Conservation (phyloP, 2,329 filamentous ascomycete genomes). For the Balansia obtecta region DNA sequence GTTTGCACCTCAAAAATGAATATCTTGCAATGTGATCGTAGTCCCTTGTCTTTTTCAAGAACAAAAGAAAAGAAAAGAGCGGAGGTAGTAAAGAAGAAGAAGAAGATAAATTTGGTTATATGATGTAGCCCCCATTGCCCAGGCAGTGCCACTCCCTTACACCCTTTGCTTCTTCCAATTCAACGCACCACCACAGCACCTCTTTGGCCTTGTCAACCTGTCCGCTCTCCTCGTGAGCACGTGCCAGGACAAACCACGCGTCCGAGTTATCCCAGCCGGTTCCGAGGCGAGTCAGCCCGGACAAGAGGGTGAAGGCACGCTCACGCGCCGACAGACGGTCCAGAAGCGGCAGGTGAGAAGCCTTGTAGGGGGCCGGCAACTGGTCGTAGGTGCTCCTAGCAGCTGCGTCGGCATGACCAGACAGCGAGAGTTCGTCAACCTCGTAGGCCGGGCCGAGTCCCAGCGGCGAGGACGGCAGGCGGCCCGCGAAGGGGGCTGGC, state of each 20-base stretch:
- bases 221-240: constrained; percentile 77
- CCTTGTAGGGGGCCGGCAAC: constrained; percentile 41
- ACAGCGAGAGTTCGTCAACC: constrained; percentile 7
- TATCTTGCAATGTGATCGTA: not conserved
- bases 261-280: constrained; percentile 84
- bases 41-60: not conserved
- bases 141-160: constrained; percentile 68
- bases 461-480: constrained; percentile 32
- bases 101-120: constrained; percentile 11
- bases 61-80: too few species aligned
- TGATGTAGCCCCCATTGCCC: constrained; percentile 52
- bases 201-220: constrained; percentile 82
- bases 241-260: constrained; percentile 81
- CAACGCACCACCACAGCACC: constrained; percentile 94
- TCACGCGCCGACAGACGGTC: constrained; percentile 85
- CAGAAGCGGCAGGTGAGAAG: constrained; percentile 53
- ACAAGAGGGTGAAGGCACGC: constrained; percentile 73
- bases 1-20: not conserved
- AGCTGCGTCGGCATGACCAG: constrained; percentile 14
- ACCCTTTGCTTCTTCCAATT: constrained; percentile 75
- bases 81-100: not conserved
- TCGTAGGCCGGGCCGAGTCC: constrained; percentile 27
- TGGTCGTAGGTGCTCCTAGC: constrained; percentile 17
- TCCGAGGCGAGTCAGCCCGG: constrained; percentile 72
- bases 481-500: constrained; percentile 2